Evolutionary conservation across 2,329 filamentous ascomycete species (phyloP).

Genomic region (Diplodia intermedia): DNA sequence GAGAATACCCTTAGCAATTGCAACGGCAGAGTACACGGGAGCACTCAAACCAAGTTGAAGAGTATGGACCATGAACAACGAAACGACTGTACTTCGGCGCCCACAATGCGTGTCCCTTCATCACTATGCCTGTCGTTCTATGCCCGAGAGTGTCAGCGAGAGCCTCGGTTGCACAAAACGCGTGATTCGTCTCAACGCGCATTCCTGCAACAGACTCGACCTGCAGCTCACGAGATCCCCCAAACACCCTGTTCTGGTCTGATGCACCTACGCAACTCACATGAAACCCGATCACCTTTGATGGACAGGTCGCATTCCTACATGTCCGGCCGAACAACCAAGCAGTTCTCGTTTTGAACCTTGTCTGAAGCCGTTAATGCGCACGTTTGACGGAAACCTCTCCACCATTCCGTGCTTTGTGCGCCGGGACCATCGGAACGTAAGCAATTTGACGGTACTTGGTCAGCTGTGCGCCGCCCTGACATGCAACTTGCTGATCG

Average conservation of each 20-base stretch:
- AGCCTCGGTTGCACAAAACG: not conserved
- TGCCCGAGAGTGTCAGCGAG: not conserved
- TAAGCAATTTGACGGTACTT: not conserved
- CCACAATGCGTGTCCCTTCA: not conserved
- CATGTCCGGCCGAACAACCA: too few relatives aligned
- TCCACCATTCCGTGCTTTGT: not conserved
- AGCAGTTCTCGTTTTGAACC: slow-evolving; percentile 4
- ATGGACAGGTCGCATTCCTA: not conserved
- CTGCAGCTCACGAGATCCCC: not conserved
- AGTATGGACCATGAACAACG: not conserved
- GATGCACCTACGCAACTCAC: not conserved
- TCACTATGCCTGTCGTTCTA: not conserved
- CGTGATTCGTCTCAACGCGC: not conserved
- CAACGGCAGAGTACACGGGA: not conserved
- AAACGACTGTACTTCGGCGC: not conserved
- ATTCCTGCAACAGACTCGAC: not conserved
- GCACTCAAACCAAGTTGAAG: not conserved
- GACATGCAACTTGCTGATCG: not conserved
- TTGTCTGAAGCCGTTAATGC: not conserved
- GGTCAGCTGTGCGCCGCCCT: not conserved
- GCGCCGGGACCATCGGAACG: not conserved
- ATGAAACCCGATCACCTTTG: slow-evolving; percentile 2
- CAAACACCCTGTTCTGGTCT: not conserved
- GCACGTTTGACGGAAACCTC: slow-evolving; percentile 6
- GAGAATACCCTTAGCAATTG: slow-evolving; percentile 18